phyloP scores from a whole-genome alignment of 139 green algal genomes.

The Yamagishiella unicocca region DNA sequence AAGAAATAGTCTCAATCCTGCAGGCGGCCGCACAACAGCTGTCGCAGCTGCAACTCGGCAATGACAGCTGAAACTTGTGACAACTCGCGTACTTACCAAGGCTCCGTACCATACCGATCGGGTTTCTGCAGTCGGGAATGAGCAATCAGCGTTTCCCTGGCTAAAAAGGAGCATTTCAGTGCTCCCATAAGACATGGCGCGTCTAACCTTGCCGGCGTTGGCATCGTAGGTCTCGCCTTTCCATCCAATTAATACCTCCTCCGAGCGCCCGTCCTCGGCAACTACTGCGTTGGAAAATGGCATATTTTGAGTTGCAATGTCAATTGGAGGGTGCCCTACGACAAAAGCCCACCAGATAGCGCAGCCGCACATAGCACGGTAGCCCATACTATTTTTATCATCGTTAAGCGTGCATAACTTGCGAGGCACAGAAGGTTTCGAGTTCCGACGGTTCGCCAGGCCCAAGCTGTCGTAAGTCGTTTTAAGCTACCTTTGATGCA shows the following conservation, averaged over 20 bases:
- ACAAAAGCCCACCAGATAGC: too few relatives aligned
- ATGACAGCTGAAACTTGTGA: neutral
- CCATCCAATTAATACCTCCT: conserved; percentile 41
- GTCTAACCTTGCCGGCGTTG: neutral
- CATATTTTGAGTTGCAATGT: too few relatives aligned
- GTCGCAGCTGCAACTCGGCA: neutral
- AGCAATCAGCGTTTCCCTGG: neutral
- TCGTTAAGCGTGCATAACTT: too few relatives aligned
- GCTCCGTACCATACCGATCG: conserved; percentile 17
- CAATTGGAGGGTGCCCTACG: too few relatives aligned
- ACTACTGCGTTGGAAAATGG: conserved; percentile 2
- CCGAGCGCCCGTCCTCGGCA: neutral
- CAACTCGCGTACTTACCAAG: conserved; percentile 4
- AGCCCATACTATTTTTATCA: too few relatives aligned
- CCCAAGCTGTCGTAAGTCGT: too few relatives aligned
- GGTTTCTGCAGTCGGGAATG: neutral
- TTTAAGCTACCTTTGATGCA: too few relatives aligned
- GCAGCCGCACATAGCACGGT: too few relatives aligned
- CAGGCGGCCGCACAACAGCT: neutral
- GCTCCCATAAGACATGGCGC: too few relatives aligned
- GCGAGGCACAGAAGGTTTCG: too few relatives aligned
- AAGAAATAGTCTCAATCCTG: conserved; percentile 49
- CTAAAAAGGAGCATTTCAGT: too few relatives aligned
- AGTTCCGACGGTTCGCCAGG: too few relatives aligned
- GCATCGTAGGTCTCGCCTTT: conserved; percentile 35